Percentiles rank a stretch among this genome's conserved stretches.
These are phyloP conservation scores for Limnanthes douglasii DNA, from an alignment of 345 rosid species.

Conservation along the genomic window DNA sequence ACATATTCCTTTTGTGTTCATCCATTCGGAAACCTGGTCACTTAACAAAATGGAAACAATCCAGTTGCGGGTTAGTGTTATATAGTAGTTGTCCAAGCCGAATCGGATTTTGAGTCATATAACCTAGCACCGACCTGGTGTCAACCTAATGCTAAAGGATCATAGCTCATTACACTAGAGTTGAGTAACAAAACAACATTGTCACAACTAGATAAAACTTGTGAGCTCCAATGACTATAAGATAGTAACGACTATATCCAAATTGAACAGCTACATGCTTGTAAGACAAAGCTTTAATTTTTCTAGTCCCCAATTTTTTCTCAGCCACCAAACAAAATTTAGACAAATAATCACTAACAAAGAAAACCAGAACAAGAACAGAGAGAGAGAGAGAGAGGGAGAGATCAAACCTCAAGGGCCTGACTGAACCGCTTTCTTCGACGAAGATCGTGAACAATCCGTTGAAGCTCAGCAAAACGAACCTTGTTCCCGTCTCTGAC, in stretches of 20 bases:
- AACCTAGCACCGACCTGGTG: too few species aligned
- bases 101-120: too few species aligned
- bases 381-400: background rate
- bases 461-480: constrained; percentile 69
- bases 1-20: constrained; percentile 40
- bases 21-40: constrained; percentile 92
- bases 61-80: too few species aligned
- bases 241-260: too few species aligned
- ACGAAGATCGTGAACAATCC: constrained; percentile 72
- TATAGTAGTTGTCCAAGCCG: too few species aligned
- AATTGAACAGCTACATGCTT: background rate
- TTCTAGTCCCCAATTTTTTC: constrained; percentile 1
- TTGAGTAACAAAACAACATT: too few species aligned
- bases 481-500: constrained; percentile 37
- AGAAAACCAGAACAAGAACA: background rate
- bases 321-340: constrained; percentile 6
- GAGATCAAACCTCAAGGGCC: constrained; percentile 53
- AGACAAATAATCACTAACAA: background rate
- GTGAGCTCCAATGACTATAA: too few species aligned
- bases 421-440: constrained; percentile 65
- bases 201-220: too few species aligned
- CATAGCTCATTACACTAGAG: too few species aligned
- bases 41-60: too few species aligned
- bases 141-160: too few species aligned
- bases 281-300: too few species aligned